Base-by-base conservation (phyloP, 768 basidiomycete genomes). In the Pholiota molesta region DNA sequence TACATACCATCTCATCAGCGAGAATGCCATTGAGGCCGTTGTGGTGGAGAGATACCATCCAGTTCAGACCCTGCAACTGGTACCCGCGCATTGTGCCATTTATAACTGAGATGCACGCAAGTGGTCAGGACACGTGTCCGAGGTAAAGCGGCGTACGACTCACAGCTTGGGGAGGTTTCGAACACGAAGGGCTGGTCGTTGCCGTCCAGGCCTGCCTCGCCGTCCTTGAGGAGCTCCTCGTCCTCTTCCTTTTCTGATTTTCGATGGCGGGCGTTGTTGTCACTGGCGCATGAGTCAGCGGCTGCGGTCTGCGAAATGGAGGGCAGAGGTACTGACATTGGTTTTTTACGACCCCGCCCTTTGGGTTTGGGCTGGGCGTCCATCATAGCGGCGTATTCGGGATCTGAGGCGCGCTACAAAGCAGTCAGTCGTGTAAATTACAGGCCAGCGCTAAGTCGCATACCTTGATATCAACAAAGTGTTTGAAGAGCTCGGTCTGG, bases 231-330 rank as follows among this genome's bases (percentile, higher is more conserved):
- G 69, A 99, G 69, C 75, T 99, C 97, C 65, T 97, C 95, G 58
- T 99, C 97, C 73, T 99, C 97, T 70, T 99, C 97, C 76, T 97
- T 97, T 75, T 99, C 97, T 0, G 94, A 95, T 74, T 95, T 97
- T 57, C 97, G 87, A 70, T 95, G 94, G 10, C 96, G 90, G 28
- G 90, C 84, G 53, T 73, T 87, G 53, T 88, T 85, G 64, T 92
- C 94, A 57, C 91, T 94, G 66, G 37, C 10, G 37, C 21, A 40
- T 55, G 52, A 26, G 5, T 23, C 33, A 55, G 11, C 14, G 23
- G 21, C 47, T 19, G 14, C 17, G 1, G 44, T 17, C 39, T 31
- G 21, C 21, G 31, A 45, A 10, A 13, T 28, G 2, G 33, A 1
- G 47, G 13, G 52, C 26, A 26, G 21, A 60, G 33, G 47, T 44